Base-by-base conservation (phyloP, 2,329 filamentous ascomycete species). In the Geosmithia flava region DNA sequence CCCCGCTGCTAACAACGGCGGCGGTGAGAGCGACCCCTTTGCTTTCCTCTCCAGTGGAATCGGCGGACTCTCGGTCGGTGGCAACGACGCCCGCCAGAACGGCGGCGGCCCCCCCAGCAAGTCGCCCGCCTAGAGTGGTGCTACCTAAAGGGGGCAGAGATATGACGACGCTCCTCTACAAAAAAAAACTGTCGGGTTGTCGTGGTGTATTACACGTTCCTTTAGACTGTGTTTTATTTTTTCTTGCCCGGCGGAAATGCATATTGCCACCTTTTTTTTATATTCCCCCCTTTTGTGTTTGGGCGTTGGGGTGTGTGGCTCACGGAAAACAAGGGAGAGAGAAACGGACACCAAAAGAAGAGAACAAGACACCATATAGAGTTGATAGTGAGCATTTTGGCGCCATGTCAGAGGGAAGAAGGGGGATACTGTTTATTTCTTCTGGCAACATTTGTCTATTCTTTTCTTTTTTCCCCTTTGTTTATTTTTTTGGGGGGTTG, bases 1-100 rank as follows among this genome's bases (percentile, higher is more conserved):
- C 56, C 71, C 70, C 20, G 47, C 46, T 39, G 30, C 30, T 11
- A 40, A 44, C 30, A 40, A 44, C 29, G 44, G 39, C 8, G 41
- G 41, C 29, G 19, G 20, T 48, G 82, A 86, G 59, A 82, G 72
- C 55, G 86, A 90, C 56, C 85, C 86, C 11, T 90, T 91, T 64
- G 82, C 84, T 16, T 91, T 91, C 69, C 74, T 93, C 47, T 85
- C 82, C 29, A 76, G 77, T 29, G 83, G 83, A 42, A 86, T 93
- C 50, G 78, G 81, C 49, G 78, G 80, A 46, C 74, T 93, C 47
- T 81, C 81, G 39, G 85, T 93, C 55, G 79, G 81, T 60, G 72
- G 68, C 20, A 52, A 49, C 49, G 79, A 83, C 53, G 70, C 71
- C 52, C 78, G 79, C 49, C 79, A 82, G 66, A 83, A 83, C 55